These are phyloP conservation scores for Ananas comosus DNA, from an alignment of 176 grass and related monocot genomes.

Conservation along the genomic window DNA sequence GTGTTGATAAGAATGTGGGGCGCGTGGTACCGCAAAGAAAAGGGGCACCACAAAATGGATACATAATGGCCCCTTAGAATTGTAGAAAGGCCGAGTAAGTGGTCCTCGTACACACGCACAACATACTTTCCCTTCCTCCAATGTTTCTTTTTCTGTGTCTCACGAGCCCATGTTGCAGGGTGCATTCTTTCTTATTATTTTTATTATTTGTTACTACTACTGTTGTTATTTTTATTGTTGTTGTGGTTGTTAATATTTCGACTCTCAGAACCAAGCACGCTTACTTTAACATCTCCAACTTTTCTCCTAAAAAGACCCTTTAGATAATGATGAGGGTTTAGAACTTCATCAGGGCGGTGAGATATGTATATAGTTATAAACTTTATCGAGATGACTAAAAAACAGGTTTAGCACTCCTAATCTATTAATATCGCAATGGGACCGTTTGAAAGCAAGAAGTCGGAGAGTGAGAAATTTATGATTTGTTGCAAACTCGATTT, in stretches of 20 bases:
- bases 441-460: too few species aligned
- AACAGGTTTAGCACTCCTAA: too few species aligned
- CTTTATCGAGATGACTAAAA: too few species aligned
- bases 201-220: background rate
- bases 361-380: too few species aligned
- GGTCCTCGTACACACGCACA: constrained; percentile 3
- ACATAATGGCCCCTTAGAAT: background rate
- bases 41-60: constrained; percentile 6
- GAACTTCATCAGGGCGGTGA: too few species aligned
- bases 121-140: background rate
- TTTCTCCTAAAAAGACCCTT: too few species aligned
- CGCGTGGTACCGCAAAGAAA: background rate
- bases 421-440: too few species aligned
- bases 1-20: background rate
- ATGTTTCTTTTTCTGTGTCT: background rate
- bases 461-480: too few species aligned
- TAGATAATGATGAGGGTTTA: too few species aligned
- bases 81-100: background rate
- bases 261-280: too few species aligned
- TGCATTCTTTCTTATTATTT: background rate
- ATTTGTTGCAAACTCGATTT: too few species aligned
- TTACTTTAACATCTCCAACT: too few species aligned
- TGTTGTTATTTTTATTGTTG: background rate
- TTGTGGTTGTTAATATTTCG: background rate
- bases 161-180: background rate